A percentile compares a stretch with the other conserved stretches of the same genome.
Evolutionary conservation across 768 basidiomycete species (phyloP).

Genomic region (Udeniomyces megalosporus): DNA sequence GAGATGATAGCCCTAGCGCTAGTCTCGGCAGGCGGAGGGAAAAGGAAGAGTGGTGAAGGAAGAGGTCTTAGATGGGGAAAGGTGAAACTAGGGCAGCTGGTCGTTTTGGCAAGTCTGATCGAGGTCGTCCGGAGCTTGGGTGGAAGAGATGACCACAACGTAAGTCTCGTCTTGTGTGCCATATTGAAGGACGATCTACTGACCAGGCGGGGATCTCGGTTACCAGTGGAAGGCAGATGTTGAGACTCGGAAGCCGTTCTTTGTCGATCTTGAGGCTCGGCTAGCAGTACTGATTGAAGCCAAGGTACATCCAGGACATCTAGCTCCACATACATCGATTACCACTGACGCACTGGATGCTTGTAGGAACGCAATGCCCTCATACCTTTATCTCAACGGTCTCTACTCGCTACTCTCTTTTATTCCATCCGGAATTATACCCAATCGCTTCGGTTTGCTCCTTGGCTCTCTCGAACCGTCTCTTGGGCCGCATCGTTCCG

Average conservation of each 20-base stretch:
- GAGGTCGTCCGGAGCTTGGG: too few species aligned
- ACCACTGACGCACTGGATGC: not conserved
- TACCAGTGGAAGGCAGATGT: not conserved
- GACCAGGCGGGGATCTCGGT: too few species aligned
- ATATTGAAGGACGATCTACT: too few species aligned
- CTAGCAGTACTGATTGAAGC: constrained; percentile 43
- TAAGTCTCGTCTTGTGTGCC: not conserved
- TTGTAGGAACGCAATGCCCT: constrained; percentile 40
- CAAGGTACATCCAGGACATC: constrained; percentile 33
- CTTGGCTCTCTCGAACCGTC: constrained; percentile 25
- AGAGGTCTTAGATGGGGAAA: too few species aligned
- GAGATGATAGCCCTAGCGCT: constrained; percentile 61
- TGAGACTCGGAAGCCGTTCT: constrained; percentile 30
- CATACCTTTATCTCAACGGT: constrained; percentile 43
- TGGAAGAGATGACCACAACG: not conserved
- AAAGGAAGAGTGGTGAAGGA: too few species aligned
- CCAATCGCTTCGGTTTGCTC: constrained; percentile 40
- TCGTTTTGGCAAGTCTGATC: constrained; percentile 48
- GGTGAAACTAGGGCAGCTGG: constrained; percentile 46
- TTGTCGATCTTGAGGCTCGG: constrained; percentile 41
- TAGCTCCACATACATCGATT: too few species aligned
- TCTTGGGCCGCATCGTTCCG: constrained; percentile 27
- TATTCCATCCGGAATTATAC: constrained; percentile 48
- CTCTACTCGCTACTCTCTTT: constrained; percentile 46
- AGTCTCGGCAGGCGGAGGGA: constrained; percentile 15